Percentiles rank a stretch among this genome's conserved stretches.
phyloP scores from a whole-genome alignment of 2,329 filamentous ascomycete species.

The Microcyclospora pomicola region DNA sequence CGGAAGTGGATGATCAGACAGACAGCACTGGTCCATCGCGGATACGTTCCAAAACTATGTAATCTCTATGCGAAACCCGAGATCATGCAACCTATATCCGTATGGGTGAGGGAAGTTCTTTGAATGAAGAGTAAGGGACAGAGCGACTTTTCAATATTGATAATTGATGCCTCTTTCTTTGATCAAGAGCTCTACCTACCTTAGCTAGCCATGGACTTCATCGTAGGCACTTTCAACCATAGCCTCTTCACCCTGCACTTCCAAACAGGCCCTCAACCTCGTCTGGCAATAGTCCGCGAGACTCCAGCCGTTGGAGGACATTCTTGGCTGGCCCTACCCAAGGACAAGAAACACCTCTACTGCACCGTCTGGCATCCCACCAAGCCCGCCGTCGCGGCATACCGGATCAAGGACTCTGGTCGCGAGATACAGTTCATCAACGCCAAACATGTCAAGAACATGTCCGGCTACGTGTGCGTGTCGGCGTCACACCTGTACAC shows the following conservation, averaged over 20 bases:
- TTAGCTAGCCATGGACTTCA: conserved; percentile 19
- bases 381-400: conserved; percentile 19
- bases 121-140: no score
- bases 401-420: conserved; percentile 13
- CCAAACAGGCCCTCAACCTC: conserved; percentile 6
- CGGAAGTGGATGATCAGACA: no score
- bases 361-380: conserved; percentile 24
- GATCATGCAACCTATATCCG: no score
- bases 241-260: conserved; percentile 21
- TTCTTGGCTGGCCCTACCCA: conserved; percentile 23
- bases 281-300: conserved; percentile 13
- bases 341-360: conserved; percentile 18
- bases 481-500: conserved; percentile 19
- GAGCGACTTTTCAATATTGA: no score
- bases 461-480: conserved; percentile 21
- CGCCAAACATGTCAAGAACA: conserved; percentile 17
- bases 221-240: conserved; percentile 23
- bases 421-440: conserved; percentile 19
- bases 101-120: no score
- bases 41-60: no score
- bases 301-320: conserved; percentile 21
- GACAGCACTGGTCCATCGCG: no score
- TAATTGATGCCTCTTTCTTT: no score
- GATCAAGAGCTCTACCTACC: background rate
- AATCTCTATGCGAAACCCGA: no score